Conservation (phyloP, 805 yeast species). For the Jamesozyma gamospora region DNA sequence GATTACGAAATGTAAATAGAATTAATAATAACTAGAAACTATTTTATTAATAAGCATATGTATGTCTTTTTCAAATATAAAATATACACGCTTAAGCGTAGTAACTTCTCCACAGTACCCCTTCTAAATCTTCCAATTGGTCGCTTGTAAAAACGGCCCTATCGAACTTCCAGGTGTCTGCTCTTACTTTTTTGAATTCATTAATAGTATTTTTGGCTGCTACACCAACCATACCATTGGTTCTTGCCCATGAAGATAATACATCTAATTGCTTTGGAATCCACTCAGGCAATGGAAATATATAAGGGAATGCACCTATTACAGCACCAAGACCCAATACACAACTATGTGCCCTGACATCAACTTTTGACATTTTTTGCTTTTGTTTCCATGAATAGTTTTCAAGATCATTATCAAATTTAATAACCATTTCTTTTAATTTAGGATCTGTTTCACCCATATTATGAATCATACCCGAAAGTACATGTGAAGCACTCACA, state of each 20-base stretch:
- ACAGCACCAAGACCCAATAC: conserved; percentile 82
- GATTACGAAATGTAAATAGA: no score
- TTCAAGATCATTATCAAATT: conserved; percentile 29
- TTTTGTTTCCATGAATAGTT: conserved; percentile 22
- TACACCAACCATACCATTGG: conserved; percentile 70
- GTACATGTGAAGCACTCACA: conserved; percentile 56
- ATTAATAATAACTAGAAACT: no score
- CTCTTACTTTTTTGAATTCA: conserved; percentile 81
- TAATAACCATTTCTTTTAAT: conserved; percentile 31
- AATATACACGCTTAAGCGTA: conserved; percentile 43
- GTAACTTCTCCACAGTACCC: conserved; percentile 87
- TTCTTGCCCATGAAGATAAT: conserved; percentile 61
- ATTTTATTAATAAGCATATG: no score
- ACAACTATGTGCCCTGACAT: conserved; percentile 63
- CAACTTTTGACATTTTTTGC: conserved; percentile 31
- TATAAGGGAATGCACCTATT: conserved; percentile 80
- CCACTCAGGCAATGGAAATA: conserved; percentile 88
- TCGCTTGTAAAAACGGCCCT: conserved; percentile 60
- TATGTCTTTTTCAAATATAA: background rate
- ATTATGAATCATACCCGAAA: conserved; percentile 73
- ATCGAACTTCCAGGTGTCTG: conserved; percentile 95
- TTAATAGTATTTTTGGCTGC: conserved; percentile 76
- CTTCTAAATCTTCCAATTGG: conserved; percentile 85
- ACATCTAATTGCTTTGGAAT: conserved; percentile 62
- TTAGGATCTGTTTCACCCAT: conserved; percentile 33